Base-by-base conservation (phyloP, 176 grass and related monocot species). In the Poa annua region DNA sequence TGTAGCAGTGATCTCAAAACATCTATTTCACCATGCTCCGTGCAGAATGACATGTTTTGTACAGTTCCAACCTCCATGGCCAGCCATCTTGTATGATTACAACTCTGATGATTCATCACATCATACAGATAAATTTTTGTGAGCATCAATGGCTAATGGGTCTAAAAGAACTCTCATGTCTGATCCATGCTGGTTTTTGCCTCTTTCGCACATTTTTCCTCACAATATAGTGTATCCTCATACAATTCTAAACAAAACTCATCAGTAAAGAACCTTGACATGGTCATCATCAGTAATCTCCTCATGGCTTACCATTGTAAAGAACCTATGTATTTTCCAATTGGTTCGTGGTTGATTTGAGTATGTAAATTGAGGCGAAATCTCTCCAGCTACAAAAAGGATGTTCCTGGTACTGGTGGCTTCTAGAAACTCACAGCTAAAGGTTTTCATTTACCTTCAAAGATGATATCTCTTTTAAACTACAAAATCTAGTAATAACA, bases 401-500 rank as follows among this genome's bases (percentile, higher is more conserved):
- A 59, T 71, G 65, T 26, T 79, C 20, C 52, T n/a, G 22, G 6
- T 71, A 79, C n/a, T 38, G 52, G 13, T 79, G 29, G 54, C 29
- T 16, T 61, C 19, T 36, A 16, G 33, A 82, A 77, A 56, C 4
- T 26, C 19, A 2, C 38, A 63, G 7, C 56, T 53, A 50, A 83
- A 49, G 29, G 67, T 33, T 77, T 87, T 71, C 54, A 71, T 16
- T 77, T 71, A 33, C 21, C 33, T 19, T 87, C 11, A 62, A 77
- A 60, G 38, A 45, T 57, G 38, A 22, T 74, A 66, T 20, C 49
- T 67, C 38, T 66, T 35, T 73, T 13, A 73, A 41, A 65, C 53
- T 78, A 45, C 19, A 79, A 72, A 42, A 84, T 72, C 34, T 38
- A 79, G 45, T 74, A 76, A 13, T 35, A 52, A 41, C 44, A 57